These are phyloP conservation scores for Cucumis sativus DNA, from an alignment of 306 rosid species.

Conservation along the genomic window DNA sequence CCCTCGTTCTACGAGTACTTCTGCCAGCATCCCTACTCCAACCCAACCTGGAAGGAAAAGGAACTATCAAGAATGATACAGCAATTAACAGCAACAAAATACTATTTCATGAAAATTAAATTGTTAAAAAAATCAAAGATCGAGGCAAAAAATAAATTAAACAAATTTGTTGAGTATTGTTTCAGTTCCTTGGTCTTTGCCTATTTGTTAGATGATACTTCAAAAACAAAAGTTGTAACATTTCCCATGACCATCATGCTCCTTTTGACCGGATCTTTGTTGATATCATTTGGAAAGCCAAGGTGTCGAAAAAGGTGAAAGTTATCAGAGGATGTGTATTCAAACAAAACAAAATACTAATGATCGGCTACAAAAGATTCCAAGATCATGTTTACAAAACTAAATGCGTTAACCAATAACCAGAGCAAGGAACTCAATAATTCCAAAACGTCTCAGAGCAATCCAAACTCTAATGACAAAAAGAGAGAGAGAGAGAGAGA, in stretches of 20 bases:
- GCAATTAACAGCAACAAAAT: background rate
- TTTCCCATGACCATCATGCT: background rate
- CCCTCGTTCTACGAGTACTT: slow-evolving; percentile 36
- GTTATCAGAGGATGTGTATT: too few relatives aligned
- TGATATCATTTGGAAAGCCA: background rate
- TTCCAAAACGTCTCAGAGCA: background rate
- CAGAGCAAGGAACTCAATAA: background rate
- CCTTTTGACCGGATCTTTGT: background rate
- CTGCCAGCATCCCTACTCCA: slow-evolving; percentile 39
- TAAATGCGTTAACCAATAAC: background rate
- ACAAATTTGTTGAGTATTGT: background rate
- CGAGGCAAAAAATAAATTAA: background rate
- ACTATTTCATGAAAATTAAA: background rate
- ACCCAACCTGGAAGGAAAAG: slow-evolving; percentile 51
- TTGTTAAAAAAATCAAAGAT: background rate
- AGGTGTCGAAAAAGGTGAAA: background rate
- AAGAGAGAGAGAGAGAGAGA: too few relatives aligned
- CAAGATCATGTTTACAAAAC: too few relatives aligned
- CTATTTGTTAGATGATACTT: background rate
- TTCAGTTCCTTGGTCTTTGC: background rate
- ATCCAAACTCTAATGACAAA: background rate
- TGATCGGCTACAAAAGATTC: too few relatives aligned
- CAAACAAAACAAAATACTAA: background rate
- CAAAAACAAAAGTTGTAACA: background rate
- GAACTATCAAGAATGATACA: slow-evolving; percentile 12